These are phyloP conservation scores for Pythium dissotocum DNA, from an alignment of 352 stramenopile genomes.

Conservation along the genomic window DNA sequence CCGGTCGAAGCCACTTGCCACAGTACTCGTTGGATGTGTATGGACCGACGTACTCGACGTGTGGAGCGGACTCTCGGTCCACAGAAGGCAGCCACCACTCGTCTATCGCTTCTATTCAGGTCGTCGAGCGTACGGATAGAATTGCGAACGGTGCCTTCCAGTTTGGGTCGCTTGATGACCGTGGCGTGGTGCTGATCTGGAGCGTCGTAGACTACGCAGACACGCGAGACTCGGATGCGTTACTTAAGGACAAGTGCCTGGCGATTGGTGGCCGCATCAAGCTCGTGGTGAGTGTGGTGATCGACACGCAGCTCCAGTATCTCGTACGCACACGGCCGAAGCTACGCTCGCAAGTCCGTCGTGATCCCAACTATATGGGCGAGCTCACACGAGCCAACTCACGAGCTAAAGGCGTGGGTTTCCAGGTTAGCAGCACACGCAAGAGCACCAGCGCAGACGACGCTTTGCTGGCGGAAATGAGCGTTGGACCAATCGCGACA, in stretches of 20 bases:
- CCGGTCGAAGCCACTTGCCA: background rate
- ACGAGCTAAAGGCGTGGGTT: background rate
- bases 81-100: constrained; percentile 40
- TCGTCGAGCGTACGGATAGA: constrained; percentile 26
- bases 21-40: constrained; percentile 27
- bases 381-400: constrained; percentile 3
- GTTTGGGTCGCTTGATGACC: constrained; percentile 73
- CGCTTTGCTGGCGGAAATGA: background rate
- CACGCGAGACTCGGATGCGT: constrained; percentile 35
- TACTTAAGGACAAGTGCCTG: constrained; percentile 58
- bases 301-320: constrained; percentile 59
- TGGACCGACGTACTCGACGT: constrained; percentile 61
- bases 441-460: constrained; percentile 8
- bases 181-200: constrained; percentile 67
- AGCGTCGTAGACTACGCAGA: constrained; percentile 62
- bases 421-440: background rate
- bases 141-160: constrained; percentile 45
- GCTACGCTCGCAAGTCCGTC: background rate
- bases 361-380: background rate
- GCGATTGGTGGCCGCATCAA: constrained; percentile 66
- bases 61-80: constrained; percentile 44
- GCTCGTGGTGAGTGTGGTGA: constrained; percentile 61
- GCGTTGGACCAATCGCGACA: constrained; percentile 46
- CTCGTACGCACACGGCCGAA: constrained; percentile 21
- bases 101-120: constrained; percentile 46